phyloP scores from a whole-genome alignment of 192 early-diverging fungal species.

The Neocallimastix lanati region DNA sequence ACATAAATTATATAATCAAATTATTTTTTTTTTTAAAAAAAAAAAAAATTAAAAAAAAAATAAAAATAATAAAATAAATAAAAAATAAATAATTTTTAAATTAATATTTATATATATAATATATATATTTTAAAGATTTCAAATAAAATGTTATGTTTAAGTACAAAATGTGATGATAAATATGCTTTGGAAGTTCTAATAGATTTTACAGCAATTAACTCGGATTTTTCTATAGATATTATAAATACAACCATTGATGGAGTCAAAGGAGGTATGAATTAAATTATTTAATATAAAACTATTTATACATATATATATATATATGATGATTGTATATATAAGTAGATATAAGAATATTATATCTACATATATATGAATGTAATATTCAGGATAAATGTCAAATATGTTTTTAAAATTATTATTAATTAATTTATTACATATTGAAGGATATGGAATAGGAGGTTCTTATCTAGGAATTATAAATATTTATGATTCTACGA shows the following conservation, averaged over 20 bases:
- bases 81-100: no score
- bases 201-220: not conserved
- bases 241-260: not conserved
- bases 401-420: not conserved
- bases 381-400: no score
- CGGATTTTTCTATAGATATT: not conserved
- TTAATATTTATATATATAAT: no score
- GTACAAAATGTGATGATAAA: not conserved
- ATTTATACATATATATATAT: no score
- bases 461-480: not conserved
- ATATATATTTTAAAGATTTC: not conserved
- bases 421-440: not conserved
- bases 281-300: not conserved
- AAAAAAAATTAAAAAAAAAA: no score
- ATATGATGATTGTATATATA: no score
- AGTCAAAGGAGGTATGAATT: not conserved
- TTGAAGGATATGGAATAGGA: not conserved
- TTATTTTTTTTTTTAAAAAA: no score
- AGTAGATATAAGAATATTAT: no score
- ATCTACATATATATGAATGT: no score
- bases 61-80: no score
- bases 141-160: not conserved
- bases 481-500: not conserved
- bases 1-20: no score
- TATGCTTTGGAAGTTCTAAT: not conserved